phyloP scores from a whole-genome alignment of 768 basidiomycete genomes.

The Kwoniella sp. region DNA sequence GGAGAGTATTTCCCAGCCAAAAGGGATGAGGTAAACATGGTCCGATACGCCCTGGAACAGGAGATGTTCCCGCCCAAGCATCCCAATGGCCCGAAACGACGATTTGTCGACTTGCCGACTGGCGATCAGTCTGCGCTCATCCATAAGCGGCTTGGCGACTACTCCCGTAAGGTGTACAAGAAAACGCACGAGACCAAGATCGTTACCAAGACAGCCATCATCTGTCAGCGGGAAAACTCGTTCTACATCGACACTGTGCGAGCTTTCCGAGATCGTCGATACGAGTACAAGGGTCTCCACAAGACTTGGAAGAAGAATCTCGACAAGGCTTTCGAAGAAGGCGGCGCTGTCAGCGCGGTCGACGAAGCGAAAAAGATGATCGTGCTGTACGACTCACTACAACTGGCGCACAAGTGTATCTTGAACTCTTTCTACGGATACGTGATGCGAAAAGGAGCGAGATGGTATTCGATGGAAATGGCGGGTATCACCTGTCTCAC shows the following conservation, averaged over 20 bases:
- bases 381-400: slow-evolving; percentile 95
- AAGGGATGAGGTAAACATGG: slow-evolving; percentile 98
- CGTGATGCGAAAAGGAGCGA: slow-evolving; percentile 98
- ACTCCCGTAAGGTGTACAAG: slow-evolving; percentile 97
- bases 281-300: slow-evolving; percentile 97
- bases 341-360: slow-evolving; percentile 76
- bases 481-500: slow-evolving; percentile 98
- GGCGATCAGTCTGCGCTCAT: slow-evolving; percentile 87
- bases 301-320: slow-evolving; percentile 99
- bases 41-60: slow-evolving; percentile 92
- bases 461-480: slow-evolving; percentile 99
- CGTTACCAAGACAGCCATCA: slow-evolving; percentile 88
- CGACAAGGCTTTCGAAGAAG: slow-evolving; percentile 70
- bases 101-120: slow-evolving; percentile 77
- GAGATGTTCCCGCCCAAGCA: slow-evolving; percentile 84
- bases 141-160: slow-evolving; percentile 96
- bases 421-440: slow-evolving; percentile 99
- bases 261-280: slow-evolving; percentile 92
- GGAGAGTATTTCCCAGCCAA: slow-evolving; percentile 98
- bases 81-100: slow-evolving; percentile 71
- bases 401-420: slow-evolving; percentile 99
- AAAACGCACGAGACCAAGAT: slow-evolving; percentile 97
- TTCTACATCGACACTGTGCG: slow-evolving; percentile 99
- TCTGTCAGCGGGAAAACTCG: slow-evolving; percentile 96
- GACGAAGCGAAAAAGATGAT: slow-evolving; percentile 99